Evolutionary conservation across 805 yeast species (phyloP), one percentile per base, ranked within the genome.

Genomic region (Saturnispora gosingensis): DNA sequence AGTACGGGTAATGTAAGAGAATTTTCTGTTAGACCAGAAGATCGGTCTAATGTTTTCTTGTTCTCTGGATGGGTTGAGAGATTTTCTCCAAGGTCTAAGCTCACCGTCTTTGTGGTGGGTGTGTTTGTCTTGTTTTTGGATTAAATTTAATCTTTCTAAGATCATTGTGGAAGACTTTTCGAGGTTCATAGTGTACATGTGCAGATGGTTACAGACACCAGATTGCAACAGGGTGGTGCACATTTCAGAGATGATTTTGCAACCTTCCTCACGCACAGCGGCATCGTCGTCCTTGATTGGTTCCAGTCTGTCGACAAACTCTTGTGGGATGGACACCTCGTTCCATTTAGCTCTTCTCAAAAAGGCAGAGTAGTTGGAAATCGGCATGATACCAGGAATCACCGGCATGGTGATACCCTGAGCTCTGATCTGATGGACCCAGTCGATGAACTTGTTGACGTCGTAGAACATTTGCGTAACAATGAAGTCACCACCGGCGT

Each of bases 361-460:
- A 66, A 93, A 93, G 3, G 96, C 81, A 25, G 95, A 85, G 69
- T 91, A 90, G 3, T 97, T 88, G n/a, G 95, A 82, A 53, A 93
- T 90, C 22, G 99, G 99, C 99, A 93, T 93, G 67, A 93, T 89
- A 13, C 99, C 99, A 1, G 99, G 99, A 54, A 93, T 83, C 58
- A 93, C 86, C 28, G 98, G 98, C 49, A 87, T 81, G 39, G 74
- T 73, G 56, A 93, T 77, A 22, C 96, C 97, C 22, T 72, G 72
- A 22, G 74, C 80, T 58, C 91, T 78, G 51, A 91, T 77, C 54
- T 72, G 69, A 18, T 73, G 66, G 61, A 93, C 88, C 99, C 99
- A 93, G 11, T 68, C 60, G 53, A 93, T 77, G 67, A 91, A 93
- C 54, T 77, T 77, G 45, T 90, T 96, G 11, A 76, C 93, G 63